phyloP scores from a whole-genome alignment of 139 green algal species.

The Chlorella sorokiniana region DNA sequence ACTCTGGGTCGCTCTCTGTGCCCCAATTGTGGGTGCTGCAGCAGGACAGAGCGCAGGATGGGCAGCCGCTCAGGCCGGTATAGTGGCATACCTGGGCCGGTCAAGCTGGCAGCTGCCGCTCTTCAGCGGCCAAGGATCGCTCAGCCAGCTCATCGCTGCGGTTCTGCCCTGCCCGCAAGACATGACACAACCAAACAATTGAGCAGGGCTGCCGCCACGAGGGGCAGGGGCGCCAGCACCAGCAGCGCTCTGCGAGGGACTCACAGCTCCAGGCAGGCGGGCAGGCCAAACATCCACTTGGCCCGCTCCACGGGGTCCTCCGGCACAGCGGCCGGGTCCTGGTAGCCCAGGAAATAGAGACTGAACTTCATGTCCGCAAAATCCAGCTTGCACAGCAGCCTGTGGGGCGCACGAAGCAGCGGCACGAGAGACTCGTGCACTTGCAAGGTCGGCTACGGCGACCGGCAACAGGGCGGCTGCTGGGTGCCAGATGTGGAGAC shows the following conservation, averaged over 20 bases:
- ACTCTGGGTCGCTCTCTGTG: conserved; percentile 79
- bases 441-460: no score
- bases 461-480: no score
- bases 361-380: conserved; percentile 83
- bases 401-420: no score
- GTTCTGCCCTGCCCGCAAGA: no score
- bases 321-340: conserved; percentile 55
- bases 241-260: background rate
- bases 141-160: no score
- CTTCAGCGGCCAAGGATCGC: no score
- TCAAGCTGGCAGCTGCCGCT: no score
- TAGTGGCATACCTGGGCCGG: background rate
- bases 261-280: conserved; percentile 70
- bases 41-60: background rate
- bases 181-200: no score
- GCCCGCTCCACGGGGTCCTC: conserved; percentile 56
- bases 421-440: no score
- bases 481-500: no score
- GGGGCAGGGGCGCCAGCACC: background rate
- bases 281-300: conserved; percentile 40
- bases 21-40: conserved; percentile 50
- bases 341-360: conserved; percentile 85
- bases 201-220: background rate
- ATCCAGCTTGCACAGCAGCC: conserved; percentile 75
- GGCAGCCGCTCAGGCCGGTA: background rate